Evolutionary conservation across 495 filamentous ascomycete genomes (phyloP), one percentile per base, ranked within the genome.

Genomic region (Penicillium cataractarum): DNA sequence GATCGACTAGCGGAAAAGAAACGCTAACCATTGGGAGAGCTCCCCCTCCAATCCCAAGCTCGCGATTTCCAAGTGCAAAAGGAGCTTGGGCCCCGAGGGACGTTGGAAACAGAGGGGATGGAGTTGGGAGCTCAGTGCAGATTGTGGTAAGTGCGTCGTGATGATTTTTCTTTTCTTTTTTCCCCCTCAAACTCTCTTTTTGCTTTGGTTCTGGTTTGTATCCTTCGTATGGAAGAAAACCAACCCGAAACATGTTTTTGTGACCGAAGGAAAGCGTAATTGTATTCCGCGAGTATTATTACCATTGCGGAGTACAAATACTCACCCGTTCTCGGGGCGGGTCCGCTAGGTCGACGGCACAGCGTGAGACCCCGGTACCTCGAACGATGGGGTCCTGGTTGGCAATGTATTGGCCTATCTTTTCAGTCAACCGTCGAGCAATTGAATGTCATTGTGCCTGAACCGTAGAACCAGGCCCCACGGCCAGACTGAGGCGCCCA

Each of bases 1-100:
- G 58, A 65, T 65, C 57, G 44, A 35, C 51, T 29, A 9, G 19
- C 57, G n/a, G 22, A 37, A 37, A 26, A 42, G 13, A 46, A 3
- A 49, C 37, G 44, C 33, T 50, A 60, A 37, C 4, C 26, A 8
- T n/a, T n/a, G n/a, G n/a, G n/a, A n/a, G n/a, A n/a, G n/a, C n/a
- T n/a, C 19, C 51, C 46, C 40, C 52, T 56, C 57, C 44, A 66
- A 66, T 60, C 55, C 46, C 48, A 57, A 61, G 57, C 57, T 67
- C 15, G 15, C n/a, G 56, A 60, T 61, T 64, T 6, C 40, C 29
- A 55, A 50, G 39, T 50, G 49, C 62, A 22, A 29, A 54, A 57
- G 65, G 57, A 67, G 65, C 65, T 67, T 67, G 65, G 65, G 61
- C 65, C 65, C 32, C 53, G n/a, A 46, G 40, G 48, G 57, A 56